phyloP scores from a whole-genome alignment of 331 rosid genomes.

The Malus hybrid region DNA sequence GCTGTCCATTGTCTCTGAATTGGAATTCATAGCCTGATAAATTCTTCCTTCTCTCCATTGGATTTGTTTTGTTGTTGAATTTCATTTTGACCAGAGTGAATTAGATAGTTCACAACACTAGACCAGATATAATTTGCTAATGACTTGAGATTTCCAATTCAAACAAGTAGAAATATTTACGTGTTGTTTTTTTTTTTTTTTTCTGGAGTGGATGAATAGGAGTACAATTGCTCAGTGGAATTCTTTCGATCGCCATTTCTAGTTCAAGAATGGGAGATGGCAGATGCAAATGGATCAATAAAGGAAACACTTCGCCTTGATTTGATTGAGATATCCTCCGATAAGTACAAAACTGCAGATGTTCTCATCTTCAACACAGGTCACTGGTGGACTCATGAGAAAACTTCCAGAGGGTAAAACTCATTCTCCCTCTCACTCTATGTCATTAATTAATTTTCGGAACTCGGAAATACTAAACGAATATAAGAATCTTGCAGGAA shows the following conservation, averaged over 20 bases:
- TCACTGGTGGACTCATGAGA: conserved; percentile 95
- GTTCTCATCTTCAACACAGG: conserved; percentile 77
- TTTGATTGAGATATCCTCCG: conserved; percentile 53
- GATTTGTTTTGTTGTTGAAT: not conserved
- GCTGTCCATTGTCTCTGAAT: not conserved
- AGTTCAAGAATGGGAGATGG: conserved; percentile 78
- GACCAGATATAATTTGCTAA: not conserved
- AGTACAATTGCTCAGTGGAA: conserved; percentile 66
- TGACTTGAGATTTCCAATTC: not conserved
- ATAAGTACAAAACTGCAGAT: conserved; percentile 63
- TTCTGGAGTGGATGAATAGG: conserved; percentile 26
- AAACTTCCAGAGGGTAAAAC: conserved; percentile 68
- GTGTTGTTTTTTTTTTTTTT: not conserved
- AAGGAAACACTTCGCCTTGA: conserved; percentile 83
- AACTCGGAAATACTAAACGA: not conserved
- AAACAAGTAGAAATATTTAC: not conserved
- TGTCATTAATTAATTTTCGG: not conserved
- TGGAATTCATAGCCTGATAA: not conserved
- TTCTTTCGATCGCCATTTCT: conserved; percentile 75
- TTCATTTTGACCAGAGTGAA: not conserved
- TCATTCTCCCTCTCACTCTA: not conserved
- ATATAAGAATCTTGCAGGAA: conserved; percentile 32
- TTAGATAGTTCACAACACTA: not conserved
- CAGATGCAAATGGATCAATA: conserved; percentile 46
- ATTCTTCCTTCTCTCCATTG: not conserved